Conservation (phyloP, 371 early-diverging fungal genomes). For the Phascolomyces articulosus region DNA sequence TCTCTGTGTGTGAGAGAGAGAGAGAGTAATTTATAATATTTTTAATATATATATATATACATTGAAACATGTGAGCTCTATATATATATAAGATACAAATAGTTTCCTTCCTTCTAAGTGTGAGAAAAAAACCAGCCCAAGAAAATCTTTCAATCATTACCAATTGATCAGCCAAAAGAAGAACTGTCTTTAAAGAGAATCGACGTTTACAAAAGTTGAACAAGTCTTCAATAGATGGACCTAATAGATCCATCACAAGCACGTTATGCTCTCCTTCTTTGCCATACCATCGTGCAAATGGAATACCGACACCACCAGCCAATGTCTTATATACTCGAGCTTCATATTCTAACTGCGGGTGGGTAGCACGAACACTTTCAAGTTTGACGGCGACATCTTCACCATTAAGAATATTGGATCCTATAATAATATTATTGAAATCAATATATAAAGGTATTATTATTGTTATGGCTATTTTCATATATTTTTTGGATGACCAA, state of each 20-base stretch:
- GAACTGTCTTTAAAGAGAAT: constrained; percentile 97
- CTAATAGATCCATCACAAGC: constrained; percentile 98
- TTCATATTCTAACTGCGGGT: constrained; percentile 98
- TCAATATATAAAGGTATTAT: not conserved
- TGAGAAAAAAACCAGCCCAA: constrained; percentile 1
- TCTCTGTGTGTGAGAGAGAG: not conserved
- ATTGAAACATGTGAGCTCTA: too few species aligned
- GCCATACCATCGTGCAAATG: constrained; percentile 94
- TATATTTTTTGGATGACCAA: too few species aligned
- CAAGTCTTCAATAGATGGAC: constrained; percentile 98
- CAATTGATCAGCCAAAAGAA: constrained; percentile 98
- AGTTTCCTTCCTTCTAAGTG: not conserved
- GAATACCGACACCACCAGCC: constrained; percentile 96
- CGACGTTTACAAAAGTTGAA: constrained; percentile 98
- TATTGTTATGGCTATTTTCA: not conserved
- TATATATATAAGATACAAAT: not conserved
- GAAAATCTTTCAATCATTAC: too few species aligned
- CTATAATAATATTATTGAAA: constrained; percentile 39
- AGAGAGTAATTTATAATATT: not conserved
- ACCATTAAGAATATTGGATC: constrained; percentile 87
- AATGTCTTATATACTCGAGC: constrained; percentile 92
- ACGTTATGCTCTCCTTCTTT: constrained; percentile 91
- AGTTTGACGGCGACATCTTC: constrained; percentile 97
- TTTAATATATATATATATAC: too few species aligned
- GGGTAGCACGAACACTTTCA: constrained; percentile 88